These are phyloP conservation scores for Telfairia occidentalis DNA, from an alignment of 331 rosid genomes.

Conservation along the genomic window DNA sequence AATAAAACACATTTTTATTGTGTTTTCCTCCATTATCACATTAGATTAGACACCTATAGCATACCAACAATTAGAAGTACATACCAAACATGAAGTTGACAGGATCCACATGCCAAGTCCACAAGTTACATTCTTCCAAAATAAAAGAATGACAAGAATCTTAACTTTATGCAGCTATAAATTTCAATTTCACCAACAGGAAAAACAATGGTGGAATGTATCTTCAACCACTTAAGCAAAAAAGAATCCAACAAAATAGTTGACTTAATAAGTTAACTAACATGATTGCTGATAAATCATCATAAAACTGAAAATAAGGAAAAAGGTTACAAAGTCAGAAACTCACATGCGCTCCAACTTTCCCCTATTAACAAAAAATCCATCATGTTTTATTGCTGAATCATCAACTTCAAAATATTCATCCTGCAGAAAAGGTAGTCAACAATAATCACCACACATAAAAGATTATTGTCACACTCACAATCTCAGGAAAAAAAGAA, in stretches of 20 bases:
- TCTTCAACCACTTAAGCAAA: neutral
- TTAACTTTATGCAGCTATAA: neutral
- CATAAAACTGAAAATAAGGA: neutral
- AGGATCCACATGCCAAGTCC: neutral
- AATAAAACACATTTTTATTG: too few relatives aligned
- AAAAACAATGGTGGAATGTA: neutral
- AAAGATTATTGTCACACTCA: constrained; percentile 2
- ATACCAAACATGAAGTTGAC: neutral
- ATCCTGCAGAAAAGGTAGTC: constrained; percentile 53
- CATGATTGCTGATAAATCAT: neutral
- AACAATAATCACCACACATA: constrained; percentile 12
- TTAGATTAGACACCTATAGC: neutral
- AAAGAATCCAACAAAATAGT: neutral
- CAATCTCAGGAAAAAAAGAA: neutral
- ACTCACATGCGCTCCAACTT: constrained; percentile 81
- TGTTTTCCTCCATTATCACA: neutral
- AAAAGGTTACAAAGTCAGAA: constrained; percentile 13
- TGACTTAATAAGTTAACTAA: neutral
- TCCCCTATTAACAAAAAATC: constrained; percentile 94
- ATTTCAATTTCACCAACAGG: neutral
- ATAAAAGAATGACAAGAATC: neutral
- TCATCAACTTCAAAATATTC: constrained; percentile 95
- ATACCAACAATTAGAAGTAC: neutral
- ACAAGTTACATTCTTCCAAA: neutral
- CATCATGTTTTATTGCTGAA: constrained; percentile 83